Base-by-base conservation (phyloP, 306 rosid species). In the Malus fusca region DNA sequence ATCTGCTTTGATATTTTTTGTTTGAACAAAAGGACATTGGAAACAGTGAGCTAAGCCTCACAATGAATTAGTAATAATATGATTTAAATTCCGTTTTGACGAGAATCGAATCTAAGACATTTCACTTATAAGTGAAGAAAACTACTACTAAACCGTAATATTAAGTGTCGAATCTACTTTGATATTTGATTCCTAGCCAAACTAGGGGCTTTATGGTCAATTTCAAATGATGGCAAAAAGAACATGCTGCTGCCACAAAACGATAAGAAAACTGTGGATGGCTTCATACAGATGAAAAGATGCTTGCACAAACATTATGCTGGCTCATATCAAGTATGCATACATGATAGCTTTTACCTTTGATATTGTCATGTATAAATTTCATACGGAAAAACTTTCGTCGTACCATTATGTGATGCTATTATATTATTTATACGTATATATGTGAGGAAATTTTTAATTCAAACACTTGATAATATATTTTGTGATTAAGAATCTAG, bases 221-320 rank as follows among this genome's bases (percentile, higher is more conserved):
- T 66, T 66, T 51, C 22, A 59, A 56, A 33, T 42, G 72, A 65
- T 48, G 75, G 66, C 13, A n/a, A 9, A 19, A 74, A 31, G 64
- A 46, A 73, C 30, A 70, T 73, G 65, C 82, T 74, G 26, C n/a
- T 46, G 51, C 62, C 74, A 75, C 21, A 71, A 62, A 70, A 33
- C 40, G 37, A 78, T 14, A 68, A 60, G 14, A 17, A 31, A 25
- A 59, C 15, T 14, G 37, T 53, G 74, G 21, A 17, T 7, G 7
- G n/a, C n/a, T 55, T 28, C 14, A 6, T 18, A 44, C 0, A 58
- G 12, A 23, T 12, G 66, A 44, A 66, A 59, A 28, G 19, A 79
- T 58, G 46, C 78, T 3, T 62, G 67, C 67, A 62, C 67, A 26
- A 62, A 28, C 40, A 62, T 53, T 31, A n/a, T 56, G 33, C 58